A percentile compares a stretch with the other conserved stretches of the same genome.
These are phyloP conservation scores for Astrocystis sublimbata DNA, from an alignment of 495 filamentous ascomycete genomes.

Conservation along the genomic window DNA sequence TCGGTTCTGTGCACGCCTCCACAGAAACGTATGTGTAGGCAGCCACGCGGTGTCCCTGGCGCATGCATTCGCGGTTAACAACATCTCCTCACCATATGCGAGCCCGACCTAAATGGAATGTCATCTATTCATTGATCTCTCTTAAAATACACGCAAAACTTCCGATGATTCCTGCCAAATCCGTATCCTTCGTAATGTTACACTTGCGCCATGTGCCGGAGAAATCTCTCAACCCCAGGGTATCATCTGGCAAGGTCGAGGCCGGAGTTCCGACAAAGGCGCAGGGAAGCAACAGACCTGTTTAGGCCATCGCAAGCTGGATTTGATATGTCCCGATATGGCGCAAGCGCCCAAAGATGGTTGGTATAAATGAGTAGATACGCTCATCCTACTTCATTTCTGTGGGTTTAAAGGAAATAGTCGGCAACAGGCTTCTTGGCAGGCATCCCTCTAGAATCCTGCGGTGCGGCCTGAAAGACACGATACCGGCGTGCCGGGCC, in stretches of 20 bases:
- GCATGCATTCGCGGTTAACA: not conserved
- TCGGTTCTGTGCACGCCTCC: no score
- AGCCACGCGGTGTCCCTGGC: no score
- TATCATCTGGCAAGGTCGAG: no score
- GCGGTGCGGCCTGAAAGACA: slow-evolving; percentile 95
- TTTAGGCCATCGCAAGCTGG: no score
- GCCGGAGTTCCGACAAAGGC: no score
- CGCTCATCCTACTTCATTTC: not conserved
- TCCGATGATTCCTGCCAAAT: not conserved
- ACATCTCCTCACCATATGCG: not conserved
- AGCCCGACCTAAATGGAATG: not conserved
- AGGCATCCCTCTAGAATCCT: slow-evolving; percentile 96
- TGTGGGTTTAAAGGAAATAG: slow-evolving; percentile 74
- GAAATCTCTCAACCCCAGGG: no score
- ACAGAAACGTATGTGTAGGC: no score
- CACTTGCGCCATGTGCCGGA: not conserved
- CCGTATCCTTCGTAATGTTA: not conserved
- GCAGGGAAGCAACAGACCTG: no score
- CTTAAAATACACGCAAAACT: slow-evolving; percentile 3
- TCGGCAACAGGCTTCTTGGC: slow-evolving; percentile 98
- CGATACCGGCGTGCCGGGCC: slow-evolving; percentile 90
- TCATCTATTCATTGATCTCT: slow-evolving; percentile 6
- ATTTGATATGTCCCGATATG: no score
- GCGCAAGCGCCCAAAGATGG: not conserved
- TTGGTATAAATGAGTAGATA: not conserved